Base-by-base conservation (phyloP, 2,329 filamentous ascomycete species). In the Colletotrichum brevisporum region DNA sequence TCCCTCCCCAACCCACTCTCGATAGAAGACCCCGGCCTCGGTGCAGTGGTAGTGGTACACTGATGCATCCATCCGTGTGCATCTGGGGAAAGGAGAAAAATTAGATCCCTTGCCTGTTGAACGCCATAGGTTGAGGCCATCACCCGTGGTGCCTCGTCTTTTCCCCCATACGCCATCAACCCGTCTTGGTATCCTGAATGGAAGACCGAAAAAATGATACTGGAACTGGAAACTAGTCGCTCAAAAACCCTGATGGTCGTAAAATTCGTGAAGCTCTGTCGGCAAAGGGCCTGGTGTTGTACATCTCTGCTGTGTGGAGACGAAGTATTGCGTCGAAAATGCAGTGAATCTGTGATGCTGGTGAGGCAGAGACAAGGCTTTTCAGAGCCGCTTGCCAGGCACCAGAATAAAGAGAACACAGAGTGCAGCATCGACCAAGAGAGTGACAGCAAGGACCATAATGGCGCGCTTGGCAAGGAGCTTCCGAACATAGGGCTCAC, bases 361-460 rank as follows among this genome's bases (percentile, higher is more conserved):
- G 26, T 59, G 48, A 60, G 51, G 55, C 41, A 57, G 50, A 31
- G 53, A 52, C 27, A 21, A 57, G 54, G 12, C 16, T 61, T 70
- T 83, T 36, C 78, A 96, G 52, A 97, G 85, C 70, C 92, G 86
- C 78, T 93, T 97, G 63, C 96, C 95, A 1, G 96, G 96, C 5
- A 99, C 96, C 67, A 99, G 91, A 74, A 98, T 95, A 83, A 99
- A 99, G 27, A 99, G 84, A 67, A 96, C 88, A 75, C 93, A 94
- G 15, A 98, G 83, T n/a, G 90, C 93, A 4, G 93, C 90, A 72
- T 95, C 93, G 63, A 97, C 86, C 39, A 97, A 78, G 31, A 91
- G 78, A 36, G 95, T 95, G 71, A 96, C 87, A 9, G 89, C 84
- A 15, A 98, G 83, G 15, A 96, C 93, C 83, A 96, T 94, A 51